A percentile compares a stretch with the other conserved stretches of the same genome.
These are phyloP conservation scores for Starmerella stellata DNA, from an alignment of 805 yeast genomes.

Conservation along the genomic window DNA sequence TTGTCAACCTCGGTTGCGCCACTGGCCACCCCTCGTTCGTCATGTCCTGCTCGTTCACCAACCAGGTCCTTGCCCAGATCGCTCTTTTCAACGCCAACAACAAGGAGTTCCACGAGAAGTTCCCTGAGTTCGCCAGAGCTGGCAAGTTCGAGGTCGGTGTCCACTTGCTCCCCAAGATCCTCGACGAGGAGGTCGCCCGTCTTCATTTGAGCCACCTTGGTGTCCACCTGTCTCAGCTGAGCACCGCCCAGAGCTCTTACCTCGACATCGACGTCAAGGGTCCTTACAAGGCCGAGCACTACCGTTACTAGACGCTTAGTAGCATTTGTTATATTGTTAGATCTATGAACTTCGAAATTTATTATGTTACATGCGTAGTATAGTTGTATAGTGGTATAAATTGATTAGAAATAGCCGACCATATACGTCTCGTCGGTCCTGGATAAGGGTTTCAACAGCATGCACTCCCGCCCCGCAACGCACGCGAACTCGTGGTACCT, in stretches of 20 bases:
- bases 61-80: slow-evolving; percentile 97
- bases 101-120: slow-evolving; percentile 56
- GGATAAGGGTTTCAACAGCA: too few species aligned
- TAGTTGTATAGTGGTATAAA: too few species aligned
- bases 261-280: slow-evolving; percentile 81
- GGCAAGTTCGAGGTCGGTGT: slow-evolving; percentile 86
- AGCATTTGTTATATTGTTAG: too few species aligned
- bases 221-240: slow-evolving; percentile 63
- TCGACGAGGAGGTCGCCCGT: slow-evolving; percentile 97
- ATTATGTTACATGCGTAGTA: too few species aligned
- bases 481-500: slow-evolving; percentile 90
- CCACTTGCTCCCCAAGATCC: slow-evolving; percentile 89
- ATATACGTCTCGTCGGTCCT: too few species aligned
- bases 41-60: slow-evolving; percentile 98
- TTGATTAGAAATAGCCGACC: too few species aligned
- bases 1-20: slow-evolving; percentile 98
- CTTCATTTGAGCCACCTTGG: slow-evolving; percentile 90
- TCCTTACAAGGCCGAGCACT: slow-evolving; percentile 95
- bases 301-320: slow-evolving; percentile 58
- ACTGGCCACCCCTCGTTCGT: slow-evolving; percentile 98
- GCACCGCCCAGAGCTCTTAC: slow-evolving; percentile 77
- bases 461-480: slow-evolving; percentile 38
- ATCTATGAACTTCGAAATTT: too few species aligned
- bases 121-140: slow-evolving; percentile 79
- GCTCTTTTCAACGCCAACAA: slow-evolving; percentile 86